Conservation (phyloP, 805 yeast genomes). For the Metschnikowia arizonensis region DNA sequence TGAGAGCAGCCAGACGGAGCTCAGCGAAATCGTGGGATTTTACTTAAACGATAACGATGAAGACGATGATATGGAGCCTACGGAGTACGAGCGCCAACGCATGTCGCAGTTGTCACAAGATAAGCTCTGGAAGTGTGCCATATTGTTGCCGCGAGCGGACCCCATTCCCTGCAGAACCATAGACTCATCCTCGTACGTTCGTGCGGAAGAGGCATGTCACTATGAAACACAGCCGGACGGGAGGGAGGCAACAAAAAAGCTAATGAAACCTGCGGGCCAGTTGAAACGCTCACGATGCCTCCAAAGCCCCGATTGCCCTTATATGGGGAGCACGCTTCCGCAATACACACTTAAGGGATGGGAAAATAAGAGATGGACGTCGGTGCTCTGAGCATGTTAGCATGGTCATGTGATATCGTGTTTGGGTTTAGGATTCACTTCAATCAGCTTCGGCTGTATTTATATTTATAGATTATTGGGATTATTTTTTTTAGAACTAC, state of each 20-base stretch:
- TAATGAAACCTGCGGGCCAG: conserved; percentile 36
- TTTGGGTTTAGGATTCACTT: conserved; percentile 1
- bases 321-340: conserved; percentile 15
- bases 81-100: background rate
- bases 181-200: conserved; percentile 22
- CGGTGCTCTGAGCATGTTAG: background rate
- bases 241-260: conserved; percentile 8
- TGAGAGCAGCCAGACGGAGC: background rate
- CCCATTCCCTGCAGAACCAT: conserved; percentile 21
- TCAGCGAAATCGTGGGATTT: conserved; percentile 3
- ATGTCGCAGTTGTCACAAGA: conserved; percentile 15
- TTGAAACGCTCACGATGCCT: conserved; percentile 15
- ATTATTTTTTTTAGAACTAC: background rate
- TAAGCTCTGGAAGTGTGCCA: conserved; percentile 29
- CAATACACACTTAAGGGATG: conserved; percentile 21
- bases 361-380: conserved; percentile 17
- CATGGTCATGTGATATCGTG: background rate
- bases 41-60: background rate
- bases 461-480: conserved; percentile 4
- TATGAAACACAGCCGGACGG: background rate
- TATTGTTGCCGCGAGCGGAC: conserved; percentile 51
- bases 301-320: conserved; percentile 10
- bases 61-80: background rate
- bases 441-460: background rate
- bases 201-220: conserved; percentile 1